These are phyloP conservation scores for Luvunga scandens DNA, from an alignment of 345 rosid species.

Conservation along the genomic window DNA sequence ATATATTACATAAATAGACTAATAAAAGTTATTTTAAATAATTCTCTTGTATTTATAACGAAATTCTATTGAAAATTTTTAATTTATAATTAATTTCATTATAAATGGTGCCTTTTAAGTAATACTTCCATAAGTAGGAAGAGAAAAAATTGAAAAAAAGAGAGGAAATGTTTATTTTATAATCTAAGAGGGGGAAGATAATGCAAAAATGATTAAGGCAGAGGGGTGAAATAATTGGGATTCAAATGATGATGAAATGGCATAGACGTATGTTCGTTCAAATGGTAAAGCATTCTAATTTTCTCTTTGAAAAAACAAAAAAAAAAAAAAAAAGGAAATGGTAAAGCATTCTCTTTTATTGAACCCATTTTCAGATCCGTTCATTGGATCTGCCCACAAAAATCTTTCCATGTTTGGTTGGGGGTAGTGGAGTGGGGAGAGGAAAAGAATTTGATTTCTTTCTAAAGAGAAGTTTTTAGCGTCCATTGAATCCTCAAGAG, in stretches of 20 bases:
- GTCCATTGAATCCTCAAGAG: conserved; percentile 44
- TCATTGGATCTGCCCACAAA: conserved; percentile 48
- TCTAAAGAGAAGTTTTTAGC: conserved; percentile 53
- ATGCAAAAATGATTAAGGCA: not conserved
- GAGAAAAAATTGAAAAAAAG: not conserved
- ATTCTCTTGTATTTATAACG: too few species aligned
- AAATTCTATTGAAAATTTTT: too few species aligned
- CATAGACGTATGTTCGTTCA: not conserved
- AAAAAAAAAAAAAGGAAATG: not conserved
- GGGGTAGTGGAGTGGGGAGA: too few species aligned
- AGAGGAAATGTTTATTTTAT: not conserved
- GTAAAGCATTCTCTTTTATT: not conserved
- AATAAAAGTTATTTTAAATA: not conserved
- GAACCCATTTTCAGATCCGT: conserved; percentile 64
- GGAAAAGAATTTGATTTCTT: too few species aligned
- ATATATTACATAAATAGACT: too few species aligned
- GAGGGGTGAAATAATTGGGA: not conserved
- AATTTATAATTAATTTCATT: too few species aligned
- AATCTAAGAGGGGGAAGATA: not conserved
- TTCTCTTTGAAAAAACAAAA: too few species aligned
- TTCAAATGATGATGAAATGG: not conserved
- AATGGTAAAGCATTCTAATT: too few species aligned
- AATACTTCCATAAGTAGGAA: not conserved
- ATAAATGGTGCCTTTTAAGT: not conserved
- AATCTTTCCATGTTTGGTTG: too few species aligned